phyloP scores from a whole-genome alignment of 2,329 filamentous ascomycete species.

The Neofusicoccum parvum region DNA sequence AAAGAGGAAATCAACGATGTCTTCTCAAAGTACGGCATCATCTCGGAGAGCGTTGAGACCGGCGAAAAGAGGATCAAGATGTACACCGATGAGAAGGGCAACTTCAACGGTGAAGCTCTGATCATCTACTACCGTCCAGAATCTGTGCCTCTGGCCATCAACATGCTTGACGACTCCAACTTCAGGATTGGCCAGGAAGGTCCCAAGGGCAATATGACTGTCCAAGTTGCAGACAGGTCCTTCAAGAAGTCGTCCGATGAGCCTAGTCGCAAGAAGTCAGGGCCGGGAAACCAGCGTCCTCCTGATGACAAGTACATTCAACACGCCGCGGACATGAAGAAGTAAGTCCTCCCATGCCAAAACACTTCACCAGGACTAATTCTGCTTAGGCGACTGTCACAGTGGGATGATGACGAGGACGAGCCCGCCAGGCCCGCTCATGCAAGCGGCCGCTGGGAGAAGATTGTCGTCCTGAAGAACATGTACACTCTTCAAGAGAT shows the following conservation, averaged over 20 bases:
- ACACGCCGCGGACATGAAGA: slow-evolving; percentile 85
- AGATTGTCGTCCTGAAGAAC: slow-evolving; percentile 82
- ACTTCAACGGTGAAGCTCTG: slow-evolving; percentile 91
- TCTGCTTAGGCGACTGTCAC: slow-evolving; percentile 72
- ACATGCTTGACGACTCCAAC: slow-evolving; percentile 77
- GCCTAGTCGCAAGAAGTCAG: too few species aligned
- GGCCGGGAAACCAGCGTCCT: too few species aligned
- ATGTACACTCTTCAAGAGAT: slow-evolving; percentile 78
- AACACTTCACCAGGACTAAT: background rate
- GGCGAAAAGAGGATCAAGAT: slow-evolving; percentile 89
- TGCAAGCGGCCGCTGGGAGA: slow-evolving; percentile 68
- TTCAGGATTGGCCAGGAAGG: slow-evolving; percentile 67
- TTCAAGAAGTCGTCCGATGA: slow-evolving; percentile 70
- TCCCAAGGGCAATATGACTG: slow-evolving; percentile 66
- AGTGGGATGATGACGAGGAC: slow-evolving; percentile 88
- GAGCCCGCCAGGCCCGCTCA: slow-evolving; percentile 42
- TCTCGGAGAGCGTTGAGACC: slow-evolving; percentile 91
- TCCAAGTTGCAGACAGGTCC: slow-evolving; percentile 82
- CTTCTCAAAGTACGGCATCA: slow-evolving; percentile 88
- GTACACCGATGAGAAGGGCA: slow-evolving; percentile 78
- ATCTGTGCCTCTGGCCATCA: slow-evolving; percentile 83
- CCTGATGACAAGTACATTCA: slow-evolving; percentile 56
- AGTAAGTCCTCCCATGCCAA: slow-evolving; percentile 40
- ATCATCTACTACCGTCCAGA: slow-evolving; percentile 94
- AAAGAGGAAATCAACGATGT: slow-evolving; percentile 78